Evolutionary conservation across 2,329 filamentous ascomycete species (phyloP).

Genomic region (Calycina herbarum): DNA sequence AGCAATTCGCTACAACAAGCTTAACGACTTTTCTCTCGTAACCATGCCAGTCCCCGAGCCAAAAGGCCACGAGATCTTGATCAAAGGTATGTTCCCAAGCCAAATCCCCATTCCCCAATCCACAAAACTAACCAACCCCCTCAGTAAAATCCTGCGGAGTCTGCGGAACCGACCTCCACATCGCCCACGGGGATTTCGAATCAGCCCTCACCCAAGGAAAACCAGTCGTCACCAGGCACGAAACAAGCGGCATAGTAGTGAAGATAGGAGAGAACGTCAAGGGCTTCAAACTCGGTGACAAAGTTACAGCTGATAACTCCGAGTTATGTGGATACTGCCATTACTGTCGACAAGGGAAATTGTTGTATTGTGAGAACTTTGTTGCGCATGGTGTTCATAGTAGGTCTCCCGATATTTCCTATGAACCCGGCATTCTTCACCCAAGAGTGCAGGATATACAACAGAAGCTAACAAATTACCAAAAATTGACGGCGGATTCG

Average conservation of each 20-base stretch:
- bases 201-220: slow-evolving; percentile 20
- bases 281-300: slow-evolving; percentile 24
- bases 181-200: slow-evolving; percentile 25
- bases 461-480: neutral
- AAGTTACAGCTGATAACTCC: slow-evolving; percentile 24
- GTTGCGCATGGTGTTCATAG: slow-evolving; percentile 25
- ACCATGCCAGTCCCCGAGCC: slow-evolving; percentile 23
- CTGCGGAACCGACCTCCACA: slow-evolving; percentile 25
- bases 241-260: slow-evolving; percentile 24
- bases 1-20: slow-evolving; percentile 24
- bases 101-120: neutral
- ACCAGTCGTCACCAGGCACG: slow-evolving; percentile 24
- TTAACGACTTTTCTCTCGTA: slow-evolving; percentile 25
- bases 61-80: slow-evolving; percentile 22
- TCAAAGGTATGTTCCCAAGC: slow-evolving; percentile 16
- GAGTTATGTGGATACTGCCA: slow-evolving; percentile 26
- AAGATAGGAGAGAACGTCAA: slow-evolving; percentile 25
- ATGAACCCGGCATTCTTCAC: too few species aligned
- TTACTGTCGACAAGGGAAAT: slow-evolving; percentile 24
- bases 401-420: slow-evolving; percentile 9
- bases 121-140: neutral
- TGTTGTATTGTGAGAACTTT: slow-evolving; percentile 26
- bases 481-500: slow-evolving; percentile 23
- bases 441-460: too few species aligned
- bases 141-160: slow-evolving; percentile 23